Evolutionary conservation across 495 filamentous ascomycete species (phyloP).

Genomic region (Niebla homalea): DNA sequence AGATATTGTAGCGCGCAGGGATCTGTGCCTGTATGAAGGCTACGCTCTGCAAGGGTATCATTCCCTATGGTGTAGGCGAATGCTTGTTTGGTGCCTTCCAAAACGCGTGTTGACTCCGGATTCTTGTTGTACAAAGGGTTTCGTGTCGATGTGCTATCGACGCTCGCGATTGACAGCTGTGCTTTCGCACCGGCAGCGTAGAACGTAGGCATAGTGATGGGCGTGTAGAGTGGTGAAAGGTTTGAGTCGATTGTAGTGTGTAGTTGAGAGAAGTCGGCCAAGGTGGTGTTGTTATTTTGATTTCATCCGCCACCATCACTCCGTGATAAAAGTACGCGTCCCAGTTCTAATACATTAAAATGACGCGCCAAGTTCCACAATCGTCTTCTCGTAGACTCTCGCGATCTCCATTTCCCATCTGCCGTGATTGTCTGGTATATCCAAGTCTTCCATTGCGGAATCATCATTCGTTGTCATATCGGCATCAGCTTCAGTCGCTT

Average conservation of each 20-base stretch:
- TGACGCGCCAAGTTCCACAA: conserved; percentile 24
- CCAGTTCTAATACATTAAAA: conserved; percentile 4
- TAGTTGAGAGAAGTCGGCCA: background rate
- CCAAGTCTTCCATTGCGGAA: conserved; percentile 20
- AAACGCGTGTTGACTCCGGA: background rate
- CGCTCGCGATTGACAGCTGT: conserved; percentile 15
- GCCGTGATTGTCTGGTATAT: conserved; percentile 29
- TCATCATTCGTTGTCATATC: conserved; percentile 25
- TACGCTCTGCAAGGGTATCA: conserved; percentile 5
- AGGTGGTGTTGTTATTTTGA: background rate
- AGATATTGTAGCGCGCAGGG: conserved; percentile 15
- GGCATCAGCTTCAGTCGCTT: conserved; percentile 24
- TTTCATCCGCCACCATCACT: background rate
- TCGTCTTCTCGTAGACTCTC: conserved; percentile 63
- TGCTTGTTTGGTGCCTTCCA: background rate
- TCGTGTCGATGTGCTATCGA: conserved; percentile 8
- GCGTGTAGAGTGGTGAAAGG: background rate
- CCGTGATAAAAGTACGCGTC: background rate
- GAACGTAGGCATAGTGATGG: conserved; percentile 19
- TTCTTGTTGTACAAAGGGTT: background rate
- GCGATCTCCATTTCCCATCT: conserved; percentile 55
- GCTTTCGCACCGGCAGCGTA: conserved; percentile 9
- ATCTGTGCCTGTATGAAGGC: background rate
- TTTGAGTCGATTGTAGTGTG: background rate
- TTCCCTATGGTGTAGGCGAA: background rate